Evolutionary conservation across 257 asterid species (phyloP).

Genomic region (Nicotiana knightiana): DNA sequence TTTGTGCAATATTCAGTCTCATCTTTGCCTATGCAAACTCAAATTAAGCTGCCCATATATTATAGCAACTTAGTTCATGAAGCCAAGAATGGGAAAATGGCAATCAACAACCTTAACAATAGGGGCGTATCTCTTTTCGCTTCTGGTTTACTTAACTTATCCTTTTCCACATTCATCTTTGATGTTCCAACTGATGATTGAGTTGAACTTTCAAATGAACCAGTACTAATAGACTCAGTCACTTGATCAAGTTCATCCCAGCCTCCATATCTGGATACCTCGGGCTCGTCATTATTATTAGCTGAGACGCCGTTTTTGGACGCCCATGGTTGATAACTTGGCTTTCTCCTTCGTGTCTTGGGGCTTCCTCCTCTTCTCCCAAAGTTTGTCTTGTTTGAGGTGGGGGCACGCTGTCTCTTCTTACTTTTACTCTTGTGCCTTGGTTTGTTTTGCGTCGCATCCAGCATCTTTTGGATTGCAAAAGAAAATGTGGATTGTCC

Average conservation of each 20-base stretch:
- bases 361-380: constrained; percentile 17
- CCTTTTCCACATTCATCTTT: constrained; percentile 25
- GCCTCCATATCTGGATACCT: constrained; percentile 44
- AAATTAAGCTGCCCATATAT: not conserved
- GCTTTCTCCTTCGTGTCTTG: constrained; percentile 24
- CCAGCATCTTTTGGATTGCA: constrained; percentile 39
- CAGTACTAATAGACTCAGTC: constrained; percentile 15
- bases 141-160: constrained; percentile 14
- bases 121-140: constrained; percentile 35
- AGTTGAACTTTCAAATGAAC: constrained; percentile 23
- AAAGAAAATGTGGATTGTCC: constrained; percentile 66
- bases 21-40: not conserved
- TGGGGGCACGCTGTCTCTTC: constrained; percentile 26
- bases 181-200: constrained; percentile 16
- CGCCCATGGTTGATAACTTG: constrained; percentile 45
- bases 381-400: constrained; percentile 26
- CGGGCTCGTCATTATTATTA: constrained; percentile 16
- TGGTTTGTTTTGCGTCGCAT: constrained; percentile 20
- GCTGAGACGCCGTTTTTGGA: constrained; percentile 14
- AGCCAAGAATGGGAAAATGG: constrained; percentile 60
- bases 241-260: constrained; percentile 69
- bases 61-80: constrained; percentile 52
- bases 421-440: constrained; percentile 22
- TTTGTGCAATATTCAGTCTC: not conserved
- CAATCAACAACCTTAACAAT: constrained; percentile 54